A percentile compares a stretch with the other conserved stretches of the same genome.
Conservation (phyloP, 1,284 basidiomycete genomes). For the Ceratobasidium theobromae region DNA sequence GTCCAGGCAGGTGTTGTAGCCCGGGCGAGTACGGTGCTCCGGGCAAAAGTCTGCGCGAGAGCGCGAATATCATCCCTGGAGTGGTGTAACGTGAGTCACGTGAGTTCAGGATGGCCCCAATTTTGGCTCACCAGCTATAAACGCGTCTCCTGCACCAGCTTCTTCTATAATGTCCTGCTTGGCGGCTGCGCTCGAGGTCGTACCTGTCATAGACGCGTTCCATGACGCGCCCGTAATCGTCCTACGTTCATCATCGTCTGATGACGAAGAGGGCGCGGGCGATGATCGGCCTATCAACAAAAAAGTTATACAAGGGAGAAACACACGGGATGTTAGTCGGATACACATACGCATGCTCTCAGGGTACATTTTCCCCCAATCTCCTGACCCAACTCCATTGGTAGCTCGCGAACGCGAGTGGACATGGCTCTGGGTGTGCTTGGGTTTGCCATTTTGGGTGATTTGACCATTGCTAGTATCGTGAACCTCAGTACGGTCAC, state of each 20-base stretch:
- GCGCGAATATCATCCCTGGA: slow-evolving; percentile 37
- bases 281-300: slow-evolving; percentile 9
- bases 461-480: background rate
- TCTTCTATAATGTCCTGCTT: slow-evolving; percentile 35
- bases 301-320: background rate
- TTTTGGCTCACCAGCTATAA: slow-evolving; percentile 33
- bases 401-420: background rate
- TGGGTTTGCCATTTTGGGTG: background rate
- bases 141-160: slow-evolving; percentile 35
- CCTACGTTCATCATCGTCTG: slow-evolving; percentile 21
- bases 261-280: slow-evolving; percentile 8
- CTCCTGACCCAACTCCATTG: slow-evolving; percentile 23
- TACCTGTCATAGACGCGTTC: slow-evolving; percentile 9
- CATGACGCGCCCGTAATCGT: slow-evolving; percentile 26
- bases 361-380: slow-evolving; percentile 29
- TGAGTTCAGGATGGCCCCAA: background rate
- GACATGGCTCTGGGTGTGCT: no score
- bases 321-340: background rate
- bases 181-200: slow-evolving; percentile 10
- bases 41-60: slow-evolving; percentile 35
- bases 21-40: slow-evolving; percentile 33
- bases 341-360: slow-evolving; percentile 28
- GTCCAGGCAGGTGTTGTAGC: background rate
- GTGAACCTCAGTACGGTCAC: background rate
- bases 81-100: no score